Conservation (phyloP, 208 protist species). For the Trypanosoma conorhini region DNA sequence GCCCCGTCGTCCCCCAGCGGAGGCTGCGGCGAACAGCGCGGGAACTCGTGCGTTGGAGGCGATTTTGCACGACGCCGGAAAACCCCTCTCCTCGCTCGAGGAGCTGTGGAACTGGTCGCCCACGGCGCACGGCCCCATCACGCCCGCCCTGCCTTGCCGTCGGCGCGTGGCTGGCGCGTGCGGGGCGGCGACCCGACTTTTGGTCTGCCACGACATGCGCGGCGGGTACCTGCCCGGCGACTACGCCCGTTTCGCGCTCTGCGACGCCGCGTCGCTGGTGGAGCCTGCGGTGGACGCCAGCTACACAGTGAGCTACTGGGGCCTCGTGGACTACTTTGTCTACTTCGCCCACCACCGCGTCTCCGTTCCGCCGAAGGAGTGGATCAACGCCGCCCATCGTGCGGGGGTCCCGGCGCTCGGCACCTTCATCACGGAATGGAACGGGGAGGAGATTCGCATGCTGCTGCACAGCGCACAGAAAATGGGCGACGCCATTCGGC, state of each 20-base stretch:
- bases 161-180: background rate
- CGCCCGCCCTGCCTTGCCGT: conserved; percentile 21
- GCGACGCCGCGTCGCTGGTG: background rate
- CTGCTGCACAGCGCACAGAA: conserved; percentile 30
- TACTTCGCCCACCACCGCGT: conserved; percentile 91
- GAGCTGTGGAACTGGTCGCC: conserved; percentile 19
- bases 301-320: conserved; percentile 79
- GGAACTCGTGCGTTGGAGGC: conserved; percentile 15
- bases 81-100: conserved; percentile 15
- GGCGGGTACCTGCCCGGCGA: conserved; percentile 64
- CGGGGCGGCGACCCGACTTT: conserved; percentile 25
- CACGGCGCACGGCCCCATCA: conserved; percentile 1
- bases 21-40: no score
- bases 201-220: conserved; percentile 85
- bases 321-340: conserved; percentile 76
- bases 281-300: conserved; percentile 26
- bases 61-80: conserved; percentile 20
- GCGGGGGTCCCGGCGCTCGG: conserved; percentile 83
- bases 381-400: conserved; percentile 74
- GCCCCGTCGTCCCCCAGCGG: background rate
- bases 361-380: conserved; percentile 78
- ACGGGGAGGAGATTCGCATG: conserved; percentile 9
- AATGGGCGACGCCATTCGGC: conserved; percentile 40
- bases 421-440: conserved; percentile 87
- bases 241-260: conserved; percentile 37